A percentile compares a stretch with the other conserved stretches of the same genome.
Conservation (phyloP, 2,329 filamentous ascomycete genomes). For the Phyllosticta citriasiana region DNA sequence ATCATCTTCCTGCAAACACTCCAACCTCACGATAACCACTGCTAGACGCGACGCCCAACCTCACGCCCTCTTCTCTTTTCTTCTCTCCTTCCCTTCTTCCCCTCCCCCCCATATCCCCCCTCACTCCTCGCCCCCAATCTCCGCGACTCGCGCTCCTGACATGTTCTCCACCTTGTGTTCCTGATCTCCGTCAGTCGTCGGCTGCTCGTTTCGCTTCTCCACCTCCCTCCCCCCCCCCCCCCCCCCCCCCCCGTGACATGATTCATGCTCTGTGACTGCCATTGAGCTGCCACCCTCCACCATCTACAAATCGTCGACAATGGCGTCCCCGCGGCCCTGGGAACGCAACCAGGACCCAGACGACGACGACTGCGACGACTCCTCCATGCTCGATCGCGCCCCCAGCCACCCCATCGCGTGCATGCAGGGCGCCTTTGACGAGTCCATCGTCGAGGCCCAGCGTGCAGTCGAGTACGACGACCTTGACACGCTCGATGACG, state of each 20-base stretch:
- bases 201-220: not conserved
- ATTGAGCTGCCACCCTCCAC: not conserved
- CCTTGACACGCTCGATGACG: conserved; percentile 38
- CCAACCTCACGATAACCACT: not conserved
- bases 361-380: conserved; percentile 10
- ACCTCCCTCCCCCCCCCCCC: not conserved
- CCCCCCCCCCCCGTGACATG: not conserved
- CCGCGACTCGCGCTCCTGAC: not conserved
- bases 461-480: conserved; percentile 26
- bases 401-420: conserved; percentile 61
- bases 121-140: no score
- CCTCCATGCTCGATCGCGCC: conserved; percentile 6
- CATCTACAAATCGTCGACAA: not conserved
- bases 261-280: not conserved
- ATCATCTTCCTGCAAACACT: not conserved
- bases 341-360: conserved; percentile 5
- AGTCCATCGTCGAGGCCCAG: conserved; percentile 66
- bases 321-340: not conserved
- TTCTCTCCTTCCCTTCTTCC: not conserved
- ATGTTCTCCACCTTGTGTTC: not conserved
- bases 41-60: no score
- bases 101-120: not conserved
- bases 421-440: conserved; percentile 74
- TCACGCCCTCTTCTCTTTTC: not conserved
- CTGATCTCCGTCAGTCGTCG: not conserved